These are phyloP conservation scores for Nemania sp. DNA, from an alignment of 2,329 filamentous ascomycete genomes.

Conservation along the genomic window DNA sequence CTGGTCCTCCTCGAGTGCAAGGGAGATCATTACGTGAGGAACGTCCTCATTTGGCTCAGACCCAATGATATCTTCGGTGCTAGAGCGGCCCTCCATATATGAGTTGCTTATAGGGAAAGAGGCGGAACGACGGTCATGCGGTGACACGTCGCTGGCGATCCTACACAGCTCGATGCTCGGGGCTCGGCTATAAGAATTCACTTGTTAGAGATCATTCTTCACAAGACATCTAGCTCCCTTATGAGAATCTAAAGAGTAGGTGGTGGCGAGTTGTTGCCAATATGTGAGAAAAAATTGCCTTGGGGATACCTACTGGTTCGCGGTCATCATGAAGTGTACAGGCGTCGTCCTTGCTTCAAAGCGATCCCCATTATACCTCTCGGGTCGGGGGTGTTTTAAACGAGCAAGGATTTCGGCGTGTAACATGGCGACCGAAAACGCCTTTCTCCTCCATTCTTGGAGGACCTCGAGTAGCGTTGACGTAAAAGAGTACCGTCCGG, in stretches of 20 bases:
- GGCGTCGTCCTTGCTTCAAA: slow-evolving; percentile 62
- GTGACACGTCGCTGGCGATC: slow-evolving; percentile 39
- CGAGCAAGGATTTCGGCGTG: slow-evolving; percentile 64
- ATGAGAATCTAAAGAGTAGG: too few species aligned
- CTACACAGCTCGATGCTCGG: slow-evolving; percentile 60
- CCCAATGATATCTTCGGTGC: slow-evolving; percentile 35
- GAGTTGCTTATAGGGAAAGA: slow-evolving; percentile 27
- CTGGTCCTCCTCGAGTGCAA: slow-evolving; percentile 62
- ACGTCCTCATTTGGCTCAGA: slow-evolving; percentile 57
- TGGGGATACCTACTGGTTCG: too few species aligned
- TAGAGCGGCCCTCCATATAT: slow-evolving; percentile 35
- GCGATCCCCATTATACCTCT: slow-evolving; percentile 59
- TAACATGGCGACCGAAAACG: slow-evolving; percentile 63
- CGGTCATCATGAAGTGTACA: slow-evolving; percentile 66
- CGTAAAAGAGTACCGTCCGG: slow-evolving; percentile 62
- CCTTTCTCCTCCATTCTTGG: slow-evolving; percentile 57
- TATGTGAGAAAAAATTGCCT: too few species aligned
- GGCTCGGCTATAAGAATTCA: too few species aligned
- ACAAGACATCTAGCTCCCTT: too few species aligned
- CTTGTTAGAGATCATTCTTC: too few species aligned
- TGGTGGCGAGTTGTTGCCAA: too few species aligned
- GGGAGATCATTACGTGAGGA: slow-evolving; percentile 63
- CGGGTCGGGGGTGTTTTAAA: slow-evolving; percentile 61
- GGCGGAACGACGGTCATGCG: slow-evolving; percentile 44
- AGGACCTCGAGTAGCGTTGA: slow-evolving; percentile 62